A percentile compares a stretch with the other conserved stretches of the same genome.
Evolutionary conservation across 495 filamentous ascomycete species (phyloP).

Genomic region (Aspergillus panamensis): DNA sequence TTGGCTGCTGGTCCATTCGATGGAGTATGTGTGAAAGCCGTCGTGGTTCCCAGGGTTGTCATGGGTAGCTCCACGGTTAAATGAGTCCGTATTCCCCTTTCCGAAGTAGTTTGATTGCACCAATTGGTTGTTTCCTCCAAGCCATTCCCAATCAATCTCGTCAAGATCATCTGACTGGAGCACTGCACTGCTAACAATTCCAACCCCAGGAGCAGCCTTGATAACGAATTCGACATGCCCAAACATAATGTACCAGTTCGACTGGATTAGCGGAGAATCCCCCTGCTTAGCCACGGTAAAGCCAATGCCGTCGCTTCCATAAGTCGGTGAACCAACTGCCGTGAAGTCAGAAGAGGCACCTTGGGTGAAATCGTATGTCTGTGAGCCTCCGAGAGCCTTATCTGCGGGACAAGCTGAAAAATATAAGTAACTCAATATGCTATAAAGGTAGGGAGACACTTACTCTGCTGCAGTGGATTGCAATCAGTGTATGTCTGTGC

Average conservation of each 20-base stretch:
- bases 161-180: constrained; percentile 81
- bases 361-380: constrained; percentile 74
- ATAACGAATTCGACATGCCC: constrained; percentile 56
- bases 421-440: constrained; percentile 22
- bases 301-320: constrained; percentile 69
- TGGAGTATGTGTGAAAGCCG: constrained; percentile 77
- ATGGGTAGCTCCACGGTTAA: constrained; percentile 60
- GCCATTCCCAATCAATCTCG: constrained; percentile 89
- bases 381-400: constrained; percentile 75
- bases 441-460: constrained; percentile 23
- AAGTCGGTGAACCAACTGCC: constrained; percentile 60
- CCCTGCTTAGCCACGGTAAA: constrained; percentile 83
- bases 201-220: constrained; percentile 58
- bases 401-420: constrained; percentile 64
- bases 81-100: constrained; percentile 67
- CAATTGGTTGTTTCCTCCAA: constrained; percentile 58
- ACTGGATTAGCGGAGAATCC: constrained; percentile 78
- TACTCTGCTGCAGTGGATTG: constrained; percentile 68
- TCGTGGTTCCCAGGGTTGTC: constrained; percentile 47
- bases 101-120: constrained; percentile 86
- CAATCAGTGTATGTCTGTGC: constrained; percentile 76
- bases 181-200: constrained; percentile 73
- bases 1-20: constrained; percentile 70
- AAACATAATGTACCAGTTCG: constrained; percentile 74
- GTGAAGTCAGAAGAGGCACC: constrained; percentile 68